Percentiles rank a stretch among this genome's conserved stretches.
Evolutionary conservation across 108 stramenopile species (phyloP).

Genomic region (Conticribra weissflogii): DNA sequence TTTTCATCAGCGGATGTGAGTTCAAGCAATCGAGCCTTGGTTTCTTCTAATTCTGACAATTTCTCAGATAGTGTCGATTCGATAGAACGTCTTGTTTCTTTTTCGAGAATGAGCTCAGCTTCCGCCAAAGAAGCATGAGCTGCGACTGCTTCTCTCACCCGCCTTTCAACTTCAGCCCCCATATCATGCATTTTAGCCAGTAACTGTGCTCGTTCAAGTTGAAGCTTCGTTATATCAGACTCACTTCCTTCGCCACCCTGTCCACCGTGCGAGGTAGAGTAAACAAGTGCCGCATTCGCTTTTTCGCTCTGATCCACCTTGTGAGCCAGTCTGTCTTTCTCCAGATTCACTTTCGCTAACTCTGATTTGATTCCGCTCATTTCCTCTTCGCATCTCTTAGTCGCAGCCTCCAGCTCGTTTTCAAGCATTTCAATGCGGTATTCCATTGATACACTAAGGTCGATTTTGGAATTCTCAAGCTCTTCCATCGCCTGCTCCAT

Average conservation of each 20-base stretch:
- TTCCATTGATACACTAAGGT: constrained; percentile 63
- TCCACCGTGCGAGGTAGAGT: constrained; percentile 29
- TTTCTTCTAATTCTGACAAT: constrained; percentile 56
- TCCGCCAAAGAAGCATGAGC: constrained; percentile 69
- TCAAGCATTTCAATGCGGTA: constrained; percentile 74
- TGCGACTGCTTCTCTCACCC: constrained; percentile 69
- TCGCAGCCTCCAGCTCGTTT: constrained; percentile 61
- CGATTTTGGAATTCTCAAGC: constrained; percentile 61
- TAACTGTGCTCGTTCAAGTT: constrained; percentile 79
- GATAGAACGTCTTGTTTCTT: constrained; percentile 60
- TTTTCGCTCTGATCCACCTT: constrained; percentile 71
- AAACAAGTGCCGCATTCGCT: constrained; percentile 66
- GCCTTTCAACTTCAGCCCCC: constrained; percentile 60
- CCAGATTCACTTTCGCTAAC: constrained; percentile 61
- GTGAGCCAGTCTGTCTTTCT: constrained; percentile 68
- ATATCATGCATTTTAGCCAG: constrained; percentile 66
- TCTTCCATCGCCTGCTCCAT: constrained; percentile 79
- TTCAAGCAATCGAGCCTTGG: constrained; percentile 10
- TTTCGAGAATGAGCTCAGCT: constrained; percentile 76
- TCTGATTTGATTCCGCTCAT: constrained; percentile 65
- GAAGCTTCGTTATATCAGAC: constrained; percentile 59
- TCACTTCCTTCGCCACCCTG: constrained; percentile 35
- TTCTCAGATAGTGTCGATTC: constrained; percentile 53
- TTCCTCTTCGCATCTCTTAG: constrained; percentile 58
- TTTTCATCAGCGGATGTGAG: constrained; percentile 1